Evolutionary conservation across 202 grass and related monocot genomes (phyloP), one percentile per base, ranked within the genome.

Genomic region (Panicum virgatum): DNA sequence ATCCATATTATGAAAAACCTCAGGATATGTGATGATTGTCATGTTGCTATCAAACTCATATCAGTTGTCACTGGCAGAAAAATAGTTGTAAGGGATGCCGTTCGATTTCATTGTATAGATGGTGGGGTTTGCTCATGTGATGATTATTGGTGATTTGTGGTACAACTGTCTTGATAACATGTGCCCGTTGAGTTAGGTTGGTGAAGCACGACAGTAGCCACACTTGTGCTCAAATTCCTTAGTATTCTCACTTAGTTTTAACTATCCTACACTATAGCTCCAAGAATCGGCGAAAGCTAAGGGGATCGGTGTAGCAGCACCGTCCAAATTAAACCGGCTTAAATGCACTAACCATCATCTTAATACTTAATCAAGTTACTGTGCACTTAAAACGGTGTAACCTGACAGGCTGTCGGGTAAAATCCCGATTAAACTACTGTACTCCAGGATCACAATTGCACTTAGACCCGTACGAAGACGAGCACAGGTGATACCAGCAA

Each of bases 11-110:
- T 96, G 93, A 93, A 93, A 88, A 93, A 96, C 57, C 68, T 93
- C 37, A 87, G 90, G 68, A 96, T 91, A 76, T 96, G 90, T 59
- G 90, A 93, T 77, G 90, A 96, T 89, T 91, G 93, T 30, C 93
- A 96, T 86, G 83, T 87, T 84, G 90, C 85, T 63, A 72, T 91
- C 37, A 93, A 91, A 60, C 84, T 91, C 77, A 87, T 93, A 73
- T 96, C 93, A 38, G 3, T 80, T 63, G 72, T 87, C 44, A 89
- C 88, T 73, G 56, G 62, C 27, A 90, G 86, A 58, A 87, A n/a
- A 67, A 85, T 93, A 80, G 15, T 89, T 75, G 70, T 96, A n/a
- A 93, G 93, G 77, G 93, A 96, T 85, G 72, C 83, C 14, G 91
- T 85, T 80, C 57, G 83, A 27, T 96, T 96, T 85, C 93, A 93